Percentiles rank a stretch among this genome's conserved stretches.
Evolutionary conservation across 2,329 filamentous ascomycete genomes (phyloP).

Genomic region (Pestalotiopsis sp.): DNA sequence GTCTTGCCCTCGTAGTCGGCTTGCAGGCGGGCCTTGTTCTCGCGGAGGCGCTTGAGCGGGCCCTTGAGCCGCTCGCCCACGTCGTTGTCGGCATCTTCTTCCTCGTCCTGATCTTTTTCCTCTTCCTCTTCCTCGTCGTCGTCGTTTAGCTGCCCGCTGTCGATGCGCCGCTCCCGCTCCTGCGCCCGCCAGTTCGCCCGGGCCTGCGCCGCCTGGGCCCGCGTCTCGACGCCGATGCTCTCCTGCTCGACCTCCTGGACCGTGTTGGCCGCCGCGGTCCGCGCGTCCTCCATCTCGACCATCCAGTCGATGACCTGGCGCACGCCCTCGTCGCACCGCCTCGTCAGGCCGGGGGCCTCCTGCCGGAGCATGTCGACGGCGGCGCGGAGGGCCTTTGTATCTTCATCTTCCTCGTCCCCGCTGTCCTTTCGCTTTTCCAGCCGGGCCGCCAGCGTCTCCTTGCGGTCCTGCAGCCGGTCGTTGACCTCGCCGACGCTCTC

Average conservation of each 20-base stretch:
- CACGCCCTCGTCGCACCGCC: conserved; percentile 47
- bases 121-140: conserved; percentile 26
- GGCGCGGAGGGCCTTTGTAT: conserved; percentile 40
- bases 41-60: conserved; percentile 36
- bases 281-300: conserved; percentile 51
- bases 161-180: neutral
- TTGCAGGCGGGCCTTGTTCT: conserved; percentile 39
- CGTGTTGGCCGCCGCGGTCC: conserved; percentile 40
- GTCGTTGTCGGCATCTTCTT: conserved; percentile 25
- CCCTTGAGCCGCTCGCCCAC: conserved; percentile 31
- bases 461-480: conserved; percentile 43
- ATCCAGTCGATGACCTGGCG: conserved; percentile 53
- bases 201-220: conserved; percentile 14
- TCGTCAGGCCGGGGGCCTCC: conserved; percentile 45
- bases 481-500: conserved; percentile 52
- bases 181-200: neutral
- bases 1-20: conserved; percentile 45
- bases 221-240: conserved; percentile 18
- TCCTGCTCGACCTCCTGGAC: conserved; percentile 34
- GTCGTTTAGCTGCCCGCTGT: neutral
- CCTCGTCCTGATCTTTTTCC: conserved; percentile 28
- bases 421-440: conserved; percentile 36
- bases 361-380: conserved; percentile 42
- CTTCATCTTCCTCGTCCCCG: conserved; percentile 38
- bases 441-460: conserved; percentile 30